Conservation (phyloP, 1,139 yeast species). For the Kazachstania sp. region DNA sequence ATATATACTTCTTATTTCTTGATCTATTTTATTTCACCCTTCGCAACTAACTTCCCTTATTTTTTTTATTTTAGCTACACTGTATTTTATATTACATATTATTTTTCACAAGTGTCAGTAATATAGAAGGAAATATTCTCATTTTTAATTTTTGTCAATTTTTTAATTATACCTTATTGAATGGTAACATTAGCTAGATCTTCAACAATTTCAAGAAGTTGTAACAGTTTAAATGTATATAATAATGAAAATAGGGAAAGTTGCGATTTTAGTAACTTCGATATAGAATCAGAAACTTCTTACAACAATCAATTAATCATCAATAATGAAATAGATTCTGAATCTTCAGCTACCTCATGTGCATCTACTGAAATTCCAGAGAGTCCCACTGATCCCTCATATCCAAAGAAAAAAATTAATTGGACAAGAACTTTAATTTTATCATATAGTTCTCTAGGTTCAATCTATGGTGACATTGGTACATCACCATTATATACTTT, state of each 20-base stretch:
- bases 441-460: neutral
- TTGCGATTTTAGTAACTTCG: conserved; percentile 1
- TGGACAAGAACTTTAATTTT: neutral
- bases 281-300: neutral
- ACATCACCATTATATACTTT: conserved; percentile 1
- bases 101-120: too few relatives aligned
- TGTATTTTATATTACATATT: too few relatives aligned
- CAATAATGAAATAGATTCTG: too few relatives aligned
- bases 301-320: neutral
- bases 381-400: too few relatives aligned
- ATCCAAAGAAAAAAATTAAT: neutral
- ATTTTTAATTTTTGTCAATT: neutral
- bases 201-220: neutral
- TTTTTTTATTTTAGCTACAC: too few relatives aligned
- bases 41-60: too few relatives aligned
- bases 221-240: too few relatives aligned
- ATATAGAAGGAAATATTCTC: neutral
- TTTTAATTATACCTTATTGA: neutral
- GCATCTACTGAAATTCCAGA: neutral
- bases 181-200: neutral
- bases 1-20: too few relatives aligned
- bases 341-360: too few relatives aligned
- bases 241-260: neutral
- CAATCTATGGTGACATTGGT: conserved; percentile 2
- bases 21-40: too few relatives aligned